A percentile compares a stretch with the other conserved stretches of the same genome.
phyloP scores from a whole-genome alignment of 805 yeast genomes.

The Metschnikowia continentalis region DNA sequence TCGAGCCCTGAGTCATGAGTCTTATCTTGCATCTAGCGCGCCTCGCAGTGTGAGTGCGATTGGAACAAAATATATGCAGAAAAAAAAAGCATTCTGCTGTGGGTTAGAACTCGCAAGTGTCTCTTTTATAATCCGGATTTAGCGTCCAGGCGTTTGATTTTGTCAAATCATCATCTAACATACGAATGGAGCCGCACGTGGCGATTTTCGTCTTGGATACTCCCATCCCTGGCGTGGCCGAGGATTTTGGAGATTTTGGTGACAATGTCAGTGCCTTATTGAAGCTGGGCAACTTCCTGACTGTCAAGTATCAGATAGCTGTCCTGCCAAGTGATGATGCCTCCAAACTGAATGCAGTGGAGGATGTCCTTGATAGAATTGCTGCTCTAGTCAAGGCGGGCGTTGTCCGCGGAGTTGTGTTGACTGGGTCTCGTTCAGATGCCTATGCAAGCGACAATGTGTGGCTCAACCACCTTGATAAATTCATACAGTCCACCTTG shows the following conservation, averaged over 20 bases:
- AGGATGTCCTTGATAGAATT: slow-evolving; percentile 15
- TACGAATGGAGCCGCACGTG: slow-evolving; percentile 24
- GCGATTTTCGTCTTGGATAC: slow-evolving; percentile 41
- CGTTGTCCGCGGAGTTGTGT: slow-evolving; percentile 37
- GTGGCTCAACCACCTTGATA: slow-evolving; percentile 41
- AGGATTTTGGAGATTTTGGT: slow-evolving; percentile 50
- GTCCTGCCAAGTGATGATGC: slow-evolving; percentile 14
- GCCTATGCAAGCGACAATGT: slow-evolving; percentile 35
- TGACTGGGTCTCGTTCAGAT: slow-evolving; percentile 53
- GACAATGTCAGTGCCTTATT: slow-evolving; percentile 41
- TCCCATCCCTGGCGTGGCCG: slow-evolving; percentile 26
- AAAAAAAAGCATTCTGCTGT: slow-evolving; percentile 1
- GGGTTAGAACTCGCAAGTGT: neutral
- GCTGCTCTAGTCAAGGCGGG: slow-evolving; percentile 24
- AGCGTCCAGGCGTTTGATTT: slow-evolving; percentile 2
- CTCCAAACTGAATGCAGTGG: slow-evolving; percentile 1
- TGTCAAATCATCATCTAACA: neutral
- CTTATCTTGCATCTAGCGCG: slow-evolving; percentile 3
- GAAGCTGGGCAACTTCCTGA: slow-evolving; percentile 14
- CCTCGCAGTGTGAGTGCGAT: neutral
- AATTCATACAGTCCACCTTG: slow-evolving; percentile 26
- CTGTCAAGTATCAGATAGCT: slow-evolving; percentile 37
- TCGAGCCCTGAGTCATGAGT: neutral
- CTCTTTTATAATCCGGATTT: neutral
- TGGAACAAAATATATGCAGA: neutral